Conservation (phyloP, 768 basidiomycete species). For the Phanerochaete carnosa region DNA sequence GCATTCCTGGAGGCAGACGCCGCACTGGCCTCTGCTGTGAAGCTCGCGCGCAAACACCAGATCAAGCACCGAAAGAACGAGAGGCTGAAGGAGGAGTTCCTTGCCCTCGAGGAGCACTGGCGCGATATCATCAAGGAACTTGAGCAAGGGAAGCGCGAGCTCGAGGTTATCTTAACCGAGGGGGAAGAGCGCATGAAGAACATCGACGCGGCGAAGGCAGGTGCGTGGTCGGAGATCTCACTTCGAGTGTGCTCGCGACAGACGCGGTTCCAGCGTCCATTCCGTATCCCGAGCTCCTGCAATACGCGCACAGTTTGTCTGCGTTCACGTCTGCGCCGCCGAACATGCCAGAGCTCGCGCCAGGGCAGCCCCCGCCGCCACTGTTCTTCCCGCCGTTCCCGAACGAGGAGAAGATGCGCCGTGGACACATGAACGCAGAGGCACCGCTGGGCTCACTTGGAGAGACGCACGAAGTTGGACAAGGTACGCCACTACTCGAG, state of each 20-base stretch:
- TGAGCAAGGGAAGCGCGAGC: conserved; percentile 60
- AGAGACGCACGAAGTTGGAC: conserved; percentile 79
- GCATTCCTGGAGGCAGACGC: conserved; percentile 64
- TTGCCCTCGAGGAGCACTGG: conserved; percentile 65
- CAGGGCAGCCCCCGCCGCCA: conserved; percentile 72
- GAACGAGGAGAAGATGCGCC: conserved; percentile 88
- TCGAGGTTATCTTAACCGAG: conserved; percentile 69
- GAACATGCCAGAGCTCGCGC: conserved; percentile 75
- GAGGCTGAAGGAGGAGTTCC: conserved; percentile 64
- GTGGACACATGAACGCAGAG: conserved; percentile 75
- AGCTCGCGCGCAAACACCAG: conserved; percentile 68
- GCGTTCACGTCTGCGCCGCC: conserved; percentile 88
- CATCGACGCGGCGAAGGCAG: conserved; percentile 69
- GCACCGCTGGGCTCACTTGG: conserved; percentile 75
- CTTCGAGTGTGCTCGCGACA: neutral
- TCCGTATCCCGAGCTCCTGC: conserved; percentile 77
- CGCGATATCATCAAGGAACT: conserved; percentile 63
- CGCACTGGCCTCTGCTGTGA: conserved; percentile 61
- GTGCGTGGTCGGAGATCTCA: conserved; percentile 35
- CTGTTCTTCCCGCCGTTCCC: conserved; percentile 90
- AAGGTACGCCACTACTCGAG: conserved; percentile 43
- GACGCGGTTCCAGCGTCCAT: conserved; percentile 54
- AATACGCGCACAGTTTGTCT: conserved; percentile 82
- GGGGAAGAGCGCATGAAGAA: conserved; percentile 71
- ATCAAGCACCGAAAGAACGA: conserved; percentile 75